Conservation (phyloP, 768 basidiomycete genomes). For the Hebeloma cylindrosporum region DNA sequence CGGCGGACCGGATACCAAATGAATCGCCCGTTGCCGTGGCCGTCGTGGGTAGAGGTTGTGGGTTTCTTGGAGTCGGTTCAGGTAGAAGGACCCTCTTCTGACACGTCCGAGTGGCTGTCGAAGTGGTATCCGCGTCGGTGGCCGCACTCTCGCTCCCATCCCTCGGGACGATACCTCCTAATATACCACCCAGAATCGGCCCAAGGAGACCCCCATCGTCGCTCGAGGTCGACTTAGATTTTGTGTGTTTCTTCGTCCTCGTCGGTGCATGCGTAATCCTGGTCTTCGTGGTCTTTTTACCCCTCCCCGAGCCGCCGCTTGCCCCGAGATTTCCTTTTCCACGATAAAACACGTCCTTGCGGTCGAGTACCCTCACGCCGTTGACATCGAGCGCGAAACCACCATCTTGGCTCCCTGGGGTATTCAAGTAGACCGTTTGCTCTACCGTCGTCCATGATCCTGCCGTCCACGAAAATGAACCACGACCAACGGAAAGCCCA, state of each 20-base stretch:
- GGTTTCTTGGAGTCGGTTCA: not conserved
- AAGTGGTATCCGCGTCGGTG: not conserved
- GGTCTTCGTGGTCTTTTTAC: constrained; percentile 11
- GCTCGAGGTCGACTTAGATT: constrained; percentile 11
- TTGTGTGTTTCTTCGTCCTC: constrained; percentile 10
- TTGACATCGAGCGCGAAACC: constrained; percentile 64
- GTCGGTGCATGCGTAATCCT: constrained; percentile 10
- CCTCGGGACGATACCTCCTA: constrained; percentile 11
- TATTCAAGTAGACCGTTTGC: constrained; percentile 75
- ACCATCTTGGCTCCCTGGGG: constrained; percentile 71
- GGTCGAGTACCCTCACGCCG: constrained; percentile 50
- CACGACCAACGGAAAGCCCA: constrained; percentile 75
- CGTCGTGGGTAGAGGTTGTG: not conserved
- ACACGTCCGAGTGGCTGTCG: not conserved
- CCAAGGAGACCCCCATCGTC: constrained; percentile 19
- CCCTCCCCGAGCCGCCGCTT: not conserved
- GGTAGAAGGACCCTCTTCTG: not conserved
- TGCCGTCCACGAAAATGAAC: constrained; percentile 58
- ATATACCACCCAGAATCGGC: constrained; percentile 20
- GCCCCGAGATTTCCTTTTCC: constrained; percentile 34
- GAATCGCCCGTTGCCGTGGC: not conserved
- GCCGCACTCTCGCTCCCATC: not conserved
- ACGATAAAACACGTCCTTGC: constrained; percentile 64
- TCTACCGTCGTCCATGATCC: constrained; percentile 71
- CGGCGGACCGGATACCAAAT: constrained; percentile 11